These are phyloP conservation scores for Margaritispora aquatica DNA, from an alignment of 495 filamentous ascomycete species.

Conservation along the genomic window DNA sequence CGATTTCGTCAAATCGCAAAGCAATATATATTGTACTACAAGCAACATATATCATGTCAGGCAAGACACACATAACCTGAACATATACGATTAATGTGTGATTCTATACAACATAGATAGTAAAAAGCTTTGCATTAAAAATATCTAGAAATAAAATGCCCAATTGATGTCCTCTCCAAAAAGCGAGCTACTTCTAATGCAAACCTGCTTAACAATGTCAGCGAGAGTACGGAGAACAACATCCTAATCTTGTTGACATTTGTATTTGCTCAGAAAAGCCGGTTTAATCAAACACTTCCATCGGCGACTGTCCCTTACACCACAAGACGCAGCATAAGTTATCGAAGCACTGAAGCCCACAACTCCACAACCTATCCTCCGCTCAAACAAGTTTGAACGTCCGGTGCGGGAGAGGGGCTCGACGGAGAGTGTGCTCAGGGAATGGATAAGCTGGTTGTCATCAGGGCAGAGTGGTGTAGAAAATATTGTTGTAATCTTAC, in stretches of 20 bases:
- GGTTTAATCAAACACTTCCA: conserved; percentile 28
- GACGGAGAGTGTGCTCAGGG: conserved; percentile 68
- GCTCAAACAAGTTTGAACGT: conserved; percentile 41
- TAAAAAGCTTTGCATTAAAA: too few relatives aligned
- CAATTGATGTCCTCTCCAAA: too few relatives aligned
- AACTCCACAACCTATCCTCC: conserved; percentile 92
- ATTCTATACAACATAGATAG: too few relatives aligned
- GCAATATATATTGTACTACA: too few relatives aligned
- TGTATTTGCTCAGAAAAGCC: conserved; percentile 31
- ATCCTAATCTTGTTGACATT: background rate
- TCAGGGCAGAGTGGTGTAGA: conserved; percentile 46
- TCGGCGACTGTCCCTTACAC: conserved; percentile 22
- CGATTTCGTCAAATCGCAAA: too few relatives aligned
- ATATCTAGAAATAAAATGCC: too few relatives aligned
- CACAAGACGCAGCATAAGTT: conserved; percentile 27
- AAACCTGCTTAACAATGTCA: background rate
- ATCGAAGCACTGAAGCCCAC: conserved; percentile 29
- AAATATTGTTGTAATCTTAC: conserved; percentile 11
- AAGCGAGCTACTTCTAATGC: background rate
- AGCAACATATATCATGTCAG: too few relatives aligned
- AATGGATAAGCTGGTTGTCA: conserved; percentile 99
- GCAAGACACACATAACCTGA: too few relatives aligned
- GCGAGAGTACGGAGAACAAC: background rate
- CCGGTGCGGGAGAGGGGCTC: conserved; percentile 76
- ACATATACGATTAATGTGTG: too few relatives aligned